Evolutionary conservation across 2,329 filamentous ascomycete species (phyloP), one percentile per base, ranked within the genome.

Genomic region (Thielaviopsis musarum): DNA sequence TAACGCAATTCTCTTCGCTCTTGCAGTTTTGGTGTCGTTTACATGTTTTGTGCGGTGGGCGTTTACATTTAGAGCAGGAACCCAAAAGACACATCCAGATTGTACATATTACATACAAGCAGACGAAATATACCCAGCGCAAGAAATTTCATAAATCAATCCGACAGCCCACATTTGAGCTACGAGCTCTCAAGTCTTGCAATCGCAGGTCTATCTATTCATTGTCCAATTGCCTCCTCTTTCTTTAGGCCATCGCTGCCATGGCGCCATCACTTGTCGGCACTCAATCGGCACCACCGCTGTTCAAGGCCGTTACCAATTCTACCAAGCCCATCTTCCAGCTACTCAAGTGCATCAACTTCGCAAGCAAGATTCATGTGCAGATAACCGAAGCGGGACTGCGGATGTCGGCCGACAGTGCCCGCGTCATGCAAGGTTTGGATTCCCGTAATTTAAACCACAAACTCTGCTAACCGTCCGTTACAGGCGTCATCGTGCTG

Each of bases 31-130:
- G 93, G 93, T 66, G 85, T 91, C 56, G 90, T 98, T 53, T 96
- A 93, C 75, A 95, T 96, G 86, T 97, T 98, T 74, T 98, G 93
- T 74, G 93, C 91, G 62, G 93, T 93, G 70, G 93, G 93, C 71
- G 93, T 98, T 69, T 97, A 98, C 83, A 89, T 98, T 72, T 98
- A 64, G 59, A 26, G 22, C 19, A 21, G 41, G 38, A 28, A 7
- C 26, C 41, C 13, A 34, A 54, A 54, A 54, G 26, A n/a, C 13
- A 26, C 52, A 28, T 54, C 52, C 52, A 26, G 52, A 21, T n/a
- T 34, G 26, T 54, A 26, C 52, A 34, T 54, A 54, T 54, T n/a
- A 45, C 17, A 15, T 17, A 15, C 13, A 17, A 17, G 15, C 38
- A 45, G 17, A 45, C 38, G 38, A 45, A 45, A 45, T 45, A 45